Conservation (phyloP, 106 monocot genomes). For the Agapanthus africanus region DNA sequence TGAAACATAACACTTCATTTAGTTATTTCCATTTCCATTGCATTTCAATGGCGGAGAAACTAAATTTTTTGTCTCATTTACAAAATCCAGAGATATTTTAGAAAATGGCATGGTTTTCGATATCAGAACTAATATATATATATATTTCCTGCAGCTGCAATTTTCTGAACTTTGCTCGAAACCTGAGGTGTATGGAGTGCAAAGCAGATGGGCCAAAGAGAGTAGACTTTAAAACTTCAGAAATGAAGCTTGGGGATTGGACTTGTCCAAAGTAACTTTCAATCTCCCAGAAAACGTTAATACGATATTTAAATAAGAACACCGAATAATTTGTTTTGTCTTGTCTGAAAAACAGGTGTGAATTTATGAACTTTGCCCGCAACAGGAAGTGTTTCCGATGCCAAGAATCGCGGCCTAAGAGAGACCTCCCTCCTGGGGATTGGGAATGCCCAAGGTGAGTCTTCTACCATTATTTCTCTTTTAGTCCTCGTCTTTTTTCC, state of each 20-base stretch:
- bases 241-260: conserved; percentile 97
- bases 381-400: conserved; percentile 52
- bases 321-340: neutral
- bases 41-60: too few relatives aligned
- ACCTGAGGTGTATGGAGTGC: conserved; percentile 63
- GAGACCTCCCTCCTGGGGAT: conserved; percentile 51
- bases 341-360: conserved; percentile 32
- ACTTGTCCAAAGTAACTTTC: conserved; percentile 54
- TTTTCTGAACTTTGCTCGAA: conserved; percentile 82
- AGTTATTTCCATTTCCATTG: too few relatives aligned
- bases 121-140: neutral
- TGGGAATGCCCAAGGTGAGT: conserved; percentile 68
- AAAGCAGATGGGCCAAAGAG: conserved; percentile 56
- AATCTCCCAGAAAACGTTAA: neutral
- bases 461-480: too few relatives aligned
- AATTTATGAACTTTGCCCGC: conserved; percentile 69
- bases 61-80: too few relatives aligned
- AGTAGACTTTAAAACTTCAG: conserved; percentile 16
- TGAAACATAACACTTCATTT: neutral
- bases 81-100: conserved; percentile 1
- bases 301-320: neutral
- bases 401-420: conserved; percentile 30
- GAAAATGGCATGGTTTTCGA: neutral
- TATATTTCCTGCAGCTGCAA: conserved; percentile 55
- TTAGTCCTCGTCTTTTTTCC: too few relatives aligned